Evolutionary conservation across 163 green algal genomes (phyloP).

Genomic region (Coccomyxa subellipsoidea): DNA sequence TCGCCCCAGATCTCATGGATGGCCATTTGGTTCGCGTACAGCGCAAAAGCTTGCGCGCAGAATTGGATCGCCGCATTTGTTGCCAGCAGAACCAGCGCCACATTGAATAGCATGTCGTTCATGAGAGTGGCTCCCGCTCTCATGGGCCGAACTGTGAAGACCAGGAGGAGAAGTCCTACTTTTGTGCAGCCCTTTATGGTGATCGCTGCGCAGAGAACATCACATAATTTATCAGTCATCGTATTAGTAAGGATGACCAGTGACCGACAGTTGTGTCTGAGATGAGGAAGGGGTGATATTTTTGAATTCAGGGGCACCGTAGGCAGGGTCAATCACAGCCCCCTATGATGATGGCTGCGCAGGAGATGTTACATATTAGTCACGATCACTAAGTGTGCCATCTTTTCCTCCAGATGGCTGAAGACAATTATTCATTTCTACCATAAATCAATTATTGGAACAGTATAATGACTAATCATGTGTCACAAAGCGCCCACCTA

Average conservation of each 20-base stretch:
- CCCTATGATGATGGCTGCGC: slow-evolving; percentile 64
- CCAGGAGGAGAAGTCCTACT: slow-evolving; percentile 84
- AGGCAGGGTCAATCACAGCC: too few species aligned
- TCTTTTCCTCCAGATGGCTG: too few species aligned
- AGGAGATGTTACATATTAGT: neutral
- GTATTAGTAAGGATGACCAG: too few species aligned
- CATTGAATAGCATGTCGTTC: slow-evolving; percentile 96
- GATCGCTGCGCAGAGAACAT: slow-evolving; percentile 36
- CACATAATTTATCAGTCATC: too few species aligned
- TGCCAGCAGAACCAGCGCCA: slow-evolving; percentile 85
- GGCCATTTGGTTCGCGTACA: slow-evolving; percentile 82
- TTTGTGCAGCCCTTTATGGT: slow-evolving; percentile 82
- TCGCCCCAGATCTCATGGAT: slow-evolving; percentile 89
- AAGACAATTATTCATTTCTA: too few species aligned
- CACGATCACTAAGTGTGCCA: too few species aligned
- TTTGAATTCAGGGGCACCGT: too few species aligned
- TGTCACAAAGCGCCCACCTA: slow-evolving; percentile 35
- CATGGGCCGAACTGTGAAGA: slow-evolving; percentile 90
- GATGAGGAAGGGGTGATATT: too few species aligned
- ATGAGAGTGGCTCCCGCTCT: slow-evolving; percentile 82
- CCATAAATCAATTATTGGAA: too few species aligned
- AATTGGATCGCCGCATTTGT: slow-evolving; percentile 92
- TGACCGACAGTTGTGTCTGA: too few species aligned
- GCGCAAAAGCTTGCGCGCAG: slow-evolving; percentile 83
- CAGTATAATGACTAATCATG: too few species aligned